These are phyloP conservation scores for Ceratobasidium sp. DNA, from an alignment of 1,284 basidiomycete genomes.

Conservation along the genomic window DNA sequence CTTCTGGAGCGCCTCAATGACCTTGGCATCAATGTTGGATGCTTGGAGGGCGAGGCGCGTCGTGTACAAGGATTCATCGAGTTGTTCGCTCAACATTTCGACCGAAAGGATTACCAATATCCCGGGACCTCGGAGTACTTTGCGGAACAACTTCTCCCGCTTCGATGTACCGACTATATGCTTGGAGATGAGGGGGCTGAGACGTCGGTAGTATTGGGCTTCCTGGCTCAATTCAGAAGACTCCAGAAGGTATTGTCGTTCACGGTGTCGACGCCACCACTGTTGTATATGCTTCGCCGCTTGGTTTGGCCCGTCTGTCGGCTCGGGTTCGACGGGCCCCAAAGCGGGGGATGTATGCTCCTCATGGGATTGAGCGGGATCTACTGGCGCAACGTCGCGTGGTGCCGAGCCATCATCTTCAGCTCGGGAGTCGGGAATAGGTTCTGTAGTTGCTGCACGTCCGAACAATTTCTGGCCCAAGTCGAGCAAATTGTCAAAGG, in stretches of 20 bases:
- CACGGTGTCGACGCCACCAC: background rate
- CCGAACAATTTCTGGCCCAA: background rate
- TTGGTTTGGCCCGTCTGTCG: background rate
- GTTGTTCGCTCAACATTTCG: background rate
- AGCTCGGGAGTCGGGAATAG: background rate
- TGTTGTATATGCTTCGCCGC: slow-evolving; percentile 3
- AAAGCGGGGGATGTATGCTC: background rate
- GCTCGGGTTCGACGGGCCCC: too few species aligned
- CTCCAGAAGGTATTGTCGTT: background rate
- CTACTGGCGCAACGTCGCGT: background rate
- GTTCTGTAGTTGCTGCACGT: background rate
- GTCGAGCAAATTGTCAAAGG: background rate
- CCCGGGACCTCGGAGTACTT: background rate
- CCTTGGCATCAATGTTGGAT: background rate
- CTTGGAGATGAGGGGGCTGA: slow-evolving; percentile 1
- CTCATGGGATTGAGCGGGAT: background rate
- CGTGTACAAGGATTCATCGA: background rate
- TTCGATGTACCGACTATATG: background rate
- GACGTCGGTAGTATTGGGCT: background rate
- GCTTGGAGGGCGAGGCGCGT: background rate
- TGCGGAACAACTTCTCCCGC: slow-evolving; percentile 1
- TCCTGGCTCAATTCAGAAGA: background rate
- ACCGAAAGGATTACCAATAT: background rate
- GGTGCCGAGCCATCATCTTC: background rate
- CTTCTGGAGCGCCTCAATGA: background rate